phyloP scores from a whole-genome alignment of 1,139 yeast genomes.

The Kodamaea sp. region DNA sequence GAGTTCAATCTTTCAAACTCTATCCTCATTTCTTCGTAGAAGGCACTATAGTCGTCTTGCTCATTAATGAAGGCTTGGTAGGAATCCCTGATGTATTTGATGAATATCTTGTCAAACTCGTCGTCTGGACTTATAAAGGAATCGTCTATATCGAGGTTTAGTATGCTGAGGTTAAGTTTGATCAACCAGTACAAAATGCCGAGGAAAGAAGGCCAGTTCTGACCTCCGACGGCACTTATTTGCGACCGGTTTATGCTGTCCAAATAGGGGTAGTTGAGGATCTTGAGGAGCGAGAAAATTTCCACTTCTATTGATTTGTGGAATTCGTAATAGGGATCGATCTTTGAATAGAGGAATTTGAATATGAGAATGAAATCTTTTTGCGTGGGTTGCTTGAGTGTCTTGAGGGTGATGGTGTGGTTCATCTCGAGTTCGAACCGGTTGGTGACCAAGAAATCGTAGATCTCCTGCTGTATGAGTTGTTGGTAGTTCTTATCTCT shows the following conservation, averaged over 20 bases:
- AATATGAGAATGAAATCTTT: constrained; percentile 79
- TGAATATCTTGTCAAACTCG: constrained; percentile 59
- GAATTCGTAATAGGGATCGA: constrained; percentile 81
- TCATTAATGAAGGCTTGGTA: constrained; percentile 68
- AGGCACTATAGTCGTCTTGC: constrained; percentile 59
- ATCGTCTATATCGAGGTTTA: constrained; percentile 34
- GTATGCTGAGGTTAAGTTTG: constrained; percentile 52
- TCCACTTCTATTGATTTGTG: constrained; percentile 73
- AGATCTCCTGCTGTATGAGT: constrained; percentile 64
- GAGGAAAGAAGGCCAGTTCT: constrained; percentile 81
- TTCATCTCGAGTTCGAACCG: constrained; percentile 75
- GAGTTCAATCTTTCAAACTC: constrained; percentile 47
- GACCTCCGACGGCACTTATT: constrained; percentile 89
- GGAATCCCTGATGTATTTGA: constrained; percentile 63
- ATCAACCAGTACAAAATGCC: constrained; percentile 85
- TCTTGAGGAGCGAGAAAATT: constrained; percentile 65
- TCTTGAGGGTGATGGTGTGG: constrained; percentile 65
- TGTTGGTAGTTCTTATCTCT: constrained; percentile 70
- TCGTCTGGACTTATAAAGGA: constrained; percentile 38
- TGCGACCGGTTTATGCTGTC: constrained; percentile 81
- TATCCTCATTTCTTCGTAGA: constrained; percentile 54
- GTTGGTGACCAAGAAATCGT: constrained; percentile 61
- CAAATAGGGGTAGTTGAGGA: constrained; percentile 74
- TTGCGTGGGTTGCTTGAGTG: constrained; percentile 80
- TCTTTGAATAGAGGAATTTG: constrained; percentile 71